Conservation (phyloP, 1,139 yeast genomes). For the Candida sanyaensis region DNA sequence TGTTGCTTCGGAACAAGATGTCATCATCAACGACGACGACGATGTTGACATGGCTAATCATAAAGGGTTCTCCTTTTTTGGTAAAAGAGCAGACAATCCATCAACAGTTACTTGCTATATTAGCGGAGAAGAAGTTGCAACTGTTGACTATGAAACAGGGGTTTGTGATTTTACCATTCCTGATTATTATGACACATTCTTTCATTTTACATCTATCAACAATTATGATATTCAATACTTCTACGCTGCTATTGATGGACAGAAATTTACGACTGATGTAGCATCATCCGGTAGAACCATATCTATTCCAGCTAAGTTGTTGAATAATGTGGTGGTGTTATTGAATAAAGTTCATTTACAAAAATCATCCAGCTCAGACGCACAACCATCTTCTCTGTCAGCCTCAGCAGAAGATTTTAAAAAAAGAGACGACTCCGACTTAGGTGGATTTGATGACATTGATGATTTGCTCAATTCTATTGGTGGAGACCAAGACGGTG, state of each 20-base stretch:
- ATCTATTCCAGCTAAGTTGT: conserved; percentile 29
- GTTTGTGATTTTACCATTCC: conserved; percentile 39
- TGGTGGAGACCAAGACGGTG: no score
- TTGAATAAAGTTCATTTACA: conserved; percentile 28
- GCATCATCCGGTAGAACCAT: conserved; percentile 34
- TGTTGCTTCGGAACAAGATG: no score
- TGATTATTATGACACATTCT: conserved; percentile 23
- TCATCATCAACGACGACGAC: no score
- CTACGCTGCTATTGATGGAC: conserved; percentile 27
- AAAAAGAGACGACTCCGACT: no score
- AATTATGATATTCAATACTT: conserved; percentile 38
- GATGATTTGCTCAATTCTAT: no score
- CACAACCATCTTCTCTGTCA: no score
- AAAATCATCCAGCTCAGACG: conserved; percentile 21
- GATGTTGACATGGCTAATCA: no score
- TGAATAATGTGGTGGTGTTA: conserved; percentile 24
- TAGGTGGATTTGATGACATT: no score
- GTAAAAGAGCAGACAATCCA: no score
- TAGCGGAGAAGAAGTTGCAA: conserved; percentile 30
- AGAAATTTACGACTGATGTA: conserved; percentile 35
- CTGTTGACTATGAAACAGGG: conserved; percentile 43
- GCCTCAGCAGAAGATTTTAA: no score
- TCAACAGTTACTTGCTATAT: conserved; percentile 36
- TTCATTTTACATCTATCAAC: conserved; percentile 27
- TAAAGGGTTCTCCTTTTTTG: no score